Evolutionary conservation across 345 rosid genomes (phyloP), one percentile per base, ranked within the genome.

Genomic region (Anastatica hierochuntica): DNA sequence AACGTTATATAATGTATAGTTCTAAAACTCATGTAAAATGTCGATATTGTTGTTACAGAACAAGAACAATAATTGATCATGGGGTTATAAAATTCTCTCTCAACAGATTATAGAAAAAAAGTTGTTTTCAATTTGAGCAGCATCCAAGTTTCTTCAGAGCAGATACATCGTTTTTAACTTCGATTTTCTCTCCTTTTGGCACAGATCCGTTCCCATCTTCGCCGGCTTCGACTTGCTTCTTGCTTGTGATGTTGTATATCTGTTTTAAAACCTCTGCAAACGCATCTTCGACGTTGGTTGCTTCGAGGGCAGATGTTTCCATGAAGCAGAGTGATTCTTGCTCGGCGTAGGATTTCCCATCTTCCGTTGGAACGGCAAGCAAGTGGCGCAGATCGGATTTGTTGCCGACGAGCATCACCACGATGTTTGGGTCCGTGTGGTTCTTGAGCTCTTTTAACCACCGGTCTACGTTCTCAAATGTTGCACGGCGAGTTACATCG

Each of bases 361-460:
- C 84, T 10, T 79, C 88, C 0, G 69, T 63, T 44, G 85, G 60
- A 37, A 86, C 83, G 1, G 92, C 95, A 45, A 84, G 73, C 16
- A 86, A 63, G 52, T 86, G 95, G 19, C 76, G 70, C 51, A 88
- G 71, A 53, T 88, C 96, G 4, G 85, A 80, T 80, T 84, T 88
- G 85, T 88, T 88, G 14, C 94, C 96, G 1, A 78, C 88, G 9
- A 88, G 81, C 96, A 88, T 88, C 16, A 84, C 80, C 62, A 81
- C 90, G 15, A 76, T 84, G 69, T 82, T 84, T 46, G 87, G 59
- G 50, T 88, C 96, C 0, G 94, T 88, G 63, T 87, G 96, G 66
- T 74, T 83, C 18, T 87, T 54, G 40, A 87, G 82, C 78, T 84
- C 90, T 74, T 84, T 87, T 56, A 87, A 43, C 94, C 94, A 87